These are phyloP conservation scores for Colletotrichum sp. DNA, from an alignment of 2,329 filamentous ascomycete species.

Conservation along the genomic window DNA sequence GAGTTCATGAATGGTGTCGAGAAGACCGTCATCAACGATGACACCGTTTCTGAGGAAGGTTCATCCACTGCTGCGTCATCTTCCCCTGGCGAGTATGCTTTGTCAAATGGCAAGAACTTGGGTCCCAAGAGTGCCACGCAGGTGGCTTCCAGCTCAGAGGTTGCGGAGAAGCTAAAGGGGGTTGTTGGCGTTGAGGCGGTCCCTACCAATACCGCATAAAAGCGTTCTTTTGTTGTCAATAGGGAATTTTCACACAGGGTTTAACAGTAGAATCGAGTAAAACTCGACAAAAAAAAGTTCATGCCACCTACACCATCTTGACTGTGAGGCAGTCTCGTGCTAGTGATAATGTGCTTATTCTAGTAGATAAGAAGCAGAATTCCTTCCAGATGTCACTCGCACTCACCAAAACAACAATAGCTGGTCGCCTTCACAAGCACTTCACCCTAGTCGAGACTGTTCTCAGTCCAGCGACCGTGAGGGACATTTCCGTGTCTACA, in stretches of 20 bases:
- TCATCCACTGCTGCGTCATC: background rate
- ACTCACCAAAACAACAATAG: too few relatives aligned
- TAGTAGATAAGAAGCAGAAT: rapidly evolving
- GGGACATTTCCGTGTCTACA: background rate
- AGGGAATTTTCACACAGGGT: background rate
- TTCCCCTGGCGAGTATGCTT: background rate
- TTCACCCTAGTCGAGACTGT: too few relatives aligned
- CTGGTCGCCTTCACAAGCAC: too few relatives aligned
- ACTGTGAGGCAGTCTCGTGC: background rate
- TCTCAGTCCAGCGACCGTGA: background rate
- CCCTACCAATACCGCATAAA: background rate
- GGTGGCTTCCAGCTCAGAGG: background rate
- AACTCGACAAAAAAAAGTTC: background rate
- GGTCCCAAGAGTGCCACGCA: background rate
- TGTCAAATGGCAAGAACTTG: slow-evolving; percentile 6
- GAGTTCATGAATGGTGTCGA: background rate
- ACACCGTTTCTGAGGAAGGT: background rate
- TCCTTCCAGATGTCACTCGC: rapidly evolving
- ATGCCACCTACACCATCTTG: background rate
- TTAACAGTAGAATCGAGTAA: background rate
- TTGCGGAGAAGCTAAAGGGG: background rate
- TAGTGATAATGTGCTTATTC: background rate
- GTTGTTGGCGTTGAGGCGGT: background rate
- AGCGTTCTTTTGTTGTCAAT: background rate
- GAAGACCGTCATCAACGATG: background rate